Evolutionary conservation across 2,329 filamentous ascomycete species (phyloP), one percentile per base, ranked within the genome.

Genomic region (Neonectria magnoliae): DNA sequence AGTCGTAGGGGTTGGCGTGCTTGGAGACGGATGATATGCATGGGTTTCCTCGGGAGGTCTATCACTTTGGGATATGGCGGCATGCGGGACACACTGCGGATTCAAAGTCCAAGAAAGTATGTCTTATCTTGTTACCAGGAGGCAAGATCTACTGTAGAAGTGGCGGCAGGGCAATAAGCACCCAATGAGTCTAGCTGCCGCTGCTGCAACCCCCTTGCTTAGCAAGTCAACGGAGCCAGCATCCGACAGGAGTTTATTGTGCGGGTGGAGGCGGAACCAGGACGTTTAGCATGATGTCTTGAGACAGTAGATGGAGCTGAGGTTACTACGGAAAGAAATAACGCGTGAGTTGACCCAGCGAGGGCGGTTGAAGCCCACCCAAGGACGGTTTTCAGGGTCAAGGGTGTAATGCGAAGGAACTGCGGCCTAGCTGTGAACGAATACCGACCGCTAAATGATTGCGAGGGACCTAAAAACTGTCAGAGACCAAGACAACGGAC

Each of bases 71-170:
- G 57, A 47, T 20, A 38, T 44, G 41, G 29, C 48, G 50, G 57
- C 42, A 36, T 47, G n/a, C 29, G 33, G 45, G 56, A 38, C 56
- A 47, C 48, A 16, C 47, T 58, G 33, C 13, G n/a, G 25, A 50
- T 33, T 20, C 55, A 41, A n/a, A 16, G 16, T n/a, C 25, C 44
- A n/a, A 25, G 14, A 41, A 33, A 33, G 48, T 33, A 33, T 33
- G 29, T 51, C 29, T 29, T 51, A 10, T 33, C 48, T 33, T 13
- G 48, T 33, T 13, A 31, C 27, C 29, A 33, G 48, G 22, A 51
- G 11, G n/a, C 29, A 20, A 33, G 18, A 51, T 10, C n/a, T 22
- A 33, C n/a, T 33, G n/a, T n/a, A n/a, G n/a, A n/a, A 14, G n/a
- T 51, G 48, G 18, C 29, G 48, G 48, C 29, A 51, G 29, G 48